Percentiles rank a stretch among this genome's conserved stretches.
Evolutionary conservation across 208 protist species (phyloP).

Genomic region (Angomonas deanei): DNA sequence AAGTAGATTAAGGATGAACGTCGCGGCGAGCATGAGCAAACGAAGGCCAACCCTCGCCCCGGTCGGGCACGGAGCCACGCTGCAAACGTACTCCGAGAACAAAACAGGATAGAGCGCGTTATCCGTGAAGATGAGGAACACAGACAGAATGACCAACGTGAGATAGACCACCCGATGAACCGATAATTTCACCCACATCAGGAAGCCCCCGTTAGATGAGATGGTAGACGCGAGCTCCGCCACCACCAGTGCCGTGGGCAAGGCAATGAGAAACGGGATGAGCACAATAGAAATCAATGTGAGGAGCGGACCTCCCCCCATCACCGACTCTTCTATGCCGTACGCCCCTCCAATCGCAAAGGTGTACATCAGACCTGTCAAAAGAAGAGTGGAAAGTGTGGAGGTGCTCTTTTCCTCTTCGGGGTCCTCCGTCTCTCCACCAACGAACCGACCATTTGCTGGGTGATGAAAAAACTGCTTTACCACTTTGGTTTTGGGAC

Average conservation of each 20-base stretch:
- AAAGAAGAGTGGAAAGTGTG: conserved; percentile 46
- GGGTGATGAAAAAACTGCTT: conserved; percentile 72
- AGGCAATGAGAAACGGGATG: conserved; percentile 65
- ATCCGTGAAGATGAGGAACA: conserved; percentile 62
- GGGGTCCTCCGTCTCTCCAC: not conserved
- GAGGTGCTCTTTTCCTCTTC: not conserved
- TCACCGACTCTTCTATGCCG: conserved; percentile 78
- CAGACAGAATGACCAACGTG: conserved; percentile 51
- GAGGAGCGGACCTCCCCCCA: conserved; percentile 64
- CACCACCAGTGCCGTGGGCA: conserved; percentile 64
- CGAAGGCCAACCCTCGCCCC: conserved; percentile 20
- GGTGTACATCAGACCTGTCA: conserved; percentile 82
- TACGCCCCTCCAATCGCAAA: conserved; percentile 71
- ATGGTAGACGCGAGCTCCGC: conserved; percentile 64
- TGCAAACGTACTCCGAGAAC: conserved; percentile 76
- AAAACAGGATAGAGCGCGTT: conserved; percentile 77
- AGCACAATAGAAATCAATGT: conserved; percentile 58
- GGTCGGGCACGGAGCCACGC: conserved; percentile 28
- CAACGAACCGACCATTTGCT: conserved; percentile 29
- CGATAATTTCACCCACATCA: conserved; percentile 71
- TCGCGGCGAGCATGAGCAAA: conserved; percentile 40
- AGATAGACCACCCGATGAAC: conserved; percentile 63
- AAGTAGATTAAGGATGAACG: conserved; percentile 56
- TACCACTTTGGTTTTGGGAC: too few species aligned
- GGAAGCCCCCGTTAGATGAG: conserved; percentile 66